A percentile compares a stretch with the other conserved stretches of the same genome.
Evolutionary conservation across 164 flowering plant genomes (phyloP).

Genomic region (Annona squamosa): DNA sequence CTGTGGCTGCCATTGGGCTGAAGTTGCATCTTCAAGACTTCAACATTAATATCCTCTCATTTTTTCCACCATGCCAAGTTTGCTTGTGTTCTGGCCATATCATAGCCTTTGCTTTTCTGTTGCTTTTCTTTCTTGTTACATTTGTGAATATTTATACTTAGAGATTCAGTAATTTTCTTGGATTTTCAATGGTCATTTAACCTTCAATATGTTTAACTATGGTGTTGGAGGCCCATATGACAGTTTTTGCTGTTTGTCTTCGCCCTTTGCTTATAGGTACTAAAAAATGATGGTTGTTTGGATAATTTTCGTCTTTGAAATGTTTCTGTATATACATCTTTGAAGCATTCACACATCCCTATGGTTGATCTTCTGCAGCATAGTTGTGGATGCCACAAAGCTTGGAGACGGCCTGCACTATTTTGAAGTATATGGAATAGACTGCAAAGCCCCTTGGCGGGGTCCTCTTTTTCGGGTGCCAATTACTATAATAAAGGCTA

Average conservation of each 20-base stretch:
- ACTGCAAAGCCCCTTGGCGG: slow-evolving; percentile 91
- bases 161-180: background rate
- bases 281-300: background rate
- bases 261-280: background rate
- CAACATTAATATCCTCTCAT: too few species aligned
- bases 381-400: slow-evolving; percentile 82
- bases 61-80: too few species aligned
- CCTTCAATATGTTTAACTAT: background rate
- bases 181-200: background rate
- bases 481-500: slow-evolving; percentile 79
- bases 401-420: slow-evolving; percentile 79
- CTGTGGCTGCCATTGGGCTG: too few species aligned
- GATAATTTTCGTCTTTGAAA: background rate
- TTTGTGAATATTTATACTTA: background rate
- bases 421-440: slow-evolving; percentile 74
- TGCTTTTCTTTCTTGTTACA: too few species aligned
- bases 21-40: too few species aligned
- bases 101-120: too few species aligned
- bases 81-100: too few species aligned
- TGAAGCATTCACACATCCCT: background rate
- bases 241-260: background rate
- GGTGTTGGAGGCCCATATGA: background rate
- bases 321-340: background rate
- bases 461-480: slow-evolving; percentile 92
- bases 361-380: slow-evolving; percentile 32